Evolutionary conservation across 495 filamentous ascomycete genomes (phyloP).

Genomic region (Neurospora africana): DNA sequence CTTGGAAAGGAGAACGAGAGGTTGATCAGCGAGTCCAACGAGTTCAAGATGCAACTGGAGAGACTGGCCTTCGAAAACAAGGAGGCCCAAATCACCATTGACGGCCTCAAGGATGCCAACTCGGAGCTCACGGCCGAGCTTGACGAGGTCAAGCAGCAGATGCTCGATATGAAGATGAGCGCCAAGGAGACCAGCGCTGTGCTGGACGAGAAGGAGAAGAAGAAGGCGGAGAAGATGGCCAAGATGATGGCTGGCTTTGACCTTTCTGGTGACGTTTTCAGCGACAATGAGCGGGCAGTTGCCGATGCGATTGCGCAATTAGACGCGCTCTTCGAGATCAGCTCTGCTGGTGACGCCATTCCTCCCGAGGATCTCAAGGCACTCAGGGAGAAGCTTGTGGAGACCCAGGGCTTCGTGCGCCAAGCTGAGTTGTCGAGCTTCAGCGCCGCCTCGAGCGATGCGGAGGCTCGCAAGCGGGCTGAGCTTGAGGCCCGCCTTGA

Average conservation of each 20-base stretch:
- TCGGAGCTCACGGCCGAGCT: constrained; percentile 80
- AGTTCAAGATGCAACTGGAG: constrained; percentile 90
- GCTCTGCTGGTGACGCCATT: constrained; percentile 64
- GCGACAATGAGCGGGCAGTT: constrained; percentile 77
- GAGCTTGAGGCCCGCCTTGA: constrained; percentile 67
- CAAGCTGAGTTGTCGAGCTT: constrained; percentile 78
- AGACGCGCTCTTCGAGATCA: constrained; percentile 66
- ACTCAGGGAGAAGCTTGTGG: constrained; percentile 64
- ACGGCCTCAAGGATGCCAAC: constrained; percentile 92
- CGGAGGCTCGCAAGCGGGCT: constrained; percentile 52
- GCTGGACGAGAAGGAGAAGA: constrained; percentile 92
- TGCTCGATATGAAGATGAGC: constrained; percentile 89
- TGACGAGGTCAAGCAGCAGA: constrained; percentile 92
- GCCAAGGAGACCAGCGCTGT: constrained; percentile 84
- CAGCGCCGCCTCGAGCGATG: constrained; percentile 44
- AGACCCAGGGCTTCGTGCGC: constrained; percentile 84
- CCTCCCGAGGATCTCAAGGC: constrained; percentile 70
- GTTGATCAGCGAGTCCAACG: constrained; percentile 72
- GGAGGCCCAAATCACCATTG: constrained; percentile 91
- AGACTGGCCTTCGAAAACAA: constrained; percentile 92
- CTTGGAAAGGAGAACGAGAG: constrained; percentile 81
- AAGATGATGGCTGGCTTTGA: constrained; percentile 99
- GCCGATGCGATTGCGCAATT: constrained; percentile 70
- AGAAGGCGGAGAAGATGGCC: constrained; percentile 97
- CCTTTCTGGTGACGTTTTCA: constrained; percentile 79